A percentile compares a stretch with the other conserved stretches of the same genome.
Evolutionary conservation across 2,329 filamentous ascomycete species (phyloP).

Genomic region (Aureobasidium sp.): DNA sequence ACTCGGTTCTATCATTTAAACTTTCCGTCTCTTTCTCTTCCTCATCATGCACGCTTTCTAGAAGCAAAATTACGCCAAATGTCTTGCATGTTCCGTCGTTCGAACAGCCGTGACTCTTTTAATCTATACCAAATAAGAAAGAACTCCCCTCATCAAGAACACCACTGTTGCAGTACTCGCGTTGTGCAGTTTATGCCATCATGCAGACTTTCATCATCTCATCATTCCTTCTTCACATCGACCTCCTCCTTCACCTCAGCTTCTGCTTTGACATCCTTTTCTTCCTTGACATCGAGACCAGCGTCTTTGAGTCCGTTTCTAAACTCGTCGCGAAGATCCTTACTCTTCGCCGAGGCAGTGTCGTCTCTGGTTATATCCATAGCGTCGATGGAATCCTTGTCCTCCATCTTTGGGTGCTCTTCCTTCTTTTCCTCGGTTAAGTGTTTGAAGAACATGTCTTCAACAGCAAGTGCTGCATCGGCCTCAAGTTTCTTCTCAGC

Average conservation of each 20-base stretch:
- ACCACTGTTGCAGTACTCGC: neutral
- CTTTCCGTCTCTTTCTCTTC: too few relatives aligned
- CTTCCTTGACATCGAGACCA: slow-evolving; percentile 28
- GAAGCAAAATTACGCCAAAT: too few relatives aligned
- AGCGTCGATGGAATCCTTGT: slow-evolving; percentile 6
- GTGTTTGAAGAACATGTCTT: slow-evolving; percentile 31
- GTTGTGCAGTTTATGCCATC: neutral
- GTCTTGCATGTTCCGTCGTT: too few relatives aligned
- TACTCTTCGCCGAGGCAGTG: neutral
- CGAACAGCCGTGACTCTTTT: too few relatives aligned
- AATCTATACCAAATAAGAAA: too few relatives aligned
- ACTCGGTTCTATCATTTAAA: too few relatives aligned
- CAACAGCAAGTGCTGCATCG: slow-evolving; percentile 23
- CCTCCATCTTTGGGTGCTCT: slow-evolving; percentile 8
- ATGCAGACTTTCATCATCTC: neutral
- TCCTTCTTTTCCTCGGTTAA: slow-evolving; percentile 9
- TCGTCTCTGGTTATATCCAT: neutral
- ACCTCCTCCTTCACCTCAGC: neutral
- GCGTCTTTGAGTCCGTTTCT: slow-evolving; percentile 32
- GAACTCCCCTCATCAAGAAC: neutral
- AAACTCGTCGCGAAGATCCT: slow-evolving; percentile 34
- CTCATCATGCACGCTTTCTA: too few relatives aligned
- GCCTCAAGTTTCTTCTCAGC: slow-evolving; percentile 38
- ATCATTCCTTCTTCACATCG: neutral
- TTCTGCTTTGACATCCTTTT: neutral